phyloP scores from a whole-genome alignment of 371 early-diverging fungal genomes.

The Choanephora cucurbitarum region DNA sequence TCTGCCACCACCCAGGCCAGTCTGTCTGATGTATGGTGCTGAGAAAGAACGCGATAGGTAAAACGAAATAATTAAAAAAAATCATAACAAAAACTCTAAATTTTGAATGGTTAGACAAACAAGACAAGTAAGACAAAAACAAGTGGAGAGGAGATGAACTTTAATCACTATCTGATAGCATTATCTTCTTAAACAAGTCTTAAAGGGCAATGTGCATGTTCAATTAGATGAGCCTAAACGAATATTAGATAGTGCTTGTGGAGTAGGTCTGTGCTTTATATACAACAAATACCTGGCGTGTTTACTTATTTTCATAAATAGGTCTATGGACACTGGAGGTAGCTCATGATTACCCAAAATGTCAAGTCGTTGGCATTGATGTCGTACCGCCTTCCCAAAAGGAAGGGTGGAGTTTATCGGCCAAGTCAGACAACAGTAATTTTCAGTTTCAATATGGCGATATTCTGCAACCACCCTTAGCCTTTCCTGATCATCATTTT shows the following conservation, averaged over 20 bases:
- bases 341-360: conserved; percentile 48
- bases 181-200: conserved; percentile 32
- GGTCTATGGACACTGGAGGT: conserved; percentile 64
- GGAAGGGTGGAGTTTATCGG: conserved; percentile 14
- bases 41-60: conserved; percentile 34
- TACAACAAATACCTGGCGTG: too few species aligned
- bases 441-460: conserved; percentile 35
- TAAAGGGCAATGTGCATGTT: conserved; percentile 25
- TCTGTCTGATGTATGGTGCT: too few species aligned
- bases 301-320: too few species aligned
- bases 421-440: conserved; percentile 4
- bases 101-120: conserved; percentile 25
- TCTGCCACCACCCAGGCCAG: too few species aligned
- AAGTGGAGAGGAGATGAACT: neutral
- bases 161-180: conserved; percentile 10
- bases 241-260: conserved; percentile 31
- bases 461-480: conserved; percentile 21
- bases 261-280: conserved; percentile 16
- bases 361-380: conserved; percentile 36
- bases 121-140: conserved; percentile 25
- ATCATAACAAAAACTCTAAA: neutral
- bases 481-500: conserved; percentile 52
- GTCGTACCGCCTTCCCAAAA: conserved; percentile 29
- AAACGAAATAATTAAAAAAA: neutral
- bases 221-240: conserved; percentile 9